Base-by-base conservation (phyloP, 208 protist species). In the Leishmania tropica region DNA sequence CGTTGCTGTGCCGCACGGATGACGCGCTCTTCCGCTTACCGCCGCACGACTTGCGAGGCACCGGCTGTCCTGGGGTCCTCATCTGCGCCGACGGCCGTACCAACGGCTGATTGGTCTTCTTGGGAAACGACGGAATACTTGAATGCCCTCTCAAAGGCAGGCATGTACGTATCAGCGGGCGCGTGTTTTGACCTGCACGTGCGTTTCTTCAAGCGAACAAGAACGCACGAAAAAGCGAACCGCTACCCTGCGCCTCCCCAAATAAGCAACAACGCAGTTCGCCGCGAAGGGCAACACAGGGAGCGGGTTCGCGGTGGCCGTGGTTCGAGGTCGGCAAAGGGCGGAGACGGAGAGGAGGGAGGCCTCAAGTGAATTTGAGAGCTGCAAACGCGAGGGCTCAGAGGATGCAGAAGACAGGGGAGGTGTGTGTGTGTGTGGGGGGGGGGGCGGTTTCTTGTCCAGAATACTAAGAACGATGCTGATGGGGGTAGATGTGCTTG, bases 151-250 rank as follows among this genome's bases (percentile, higher is more conserved):
- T 54, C 45, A 53, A n/a, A 74, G 42, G 45, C 8, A 53, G 28
- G 10, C 28, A 3, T 45, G 37, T 1, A 47, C 67, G 67, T 28
- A 11, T 28, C 35, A 28, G 24, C 24, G 40, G 31, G 21, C 19
- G 11, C n/a, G 62, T n/a, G 62, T 3, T 11, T 48, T 48, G 45
- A 48, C 45, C 11, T 10, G 8, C 19, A 0, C 37, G 64, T 70
- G 35, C 21, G 35, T 70, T 53, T 65, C 64, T 47, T 19, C 76
- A 75, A 48, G 37, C 45, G 8, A 48, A 11, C 45, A 83, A 54
- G 17, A 58, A 77, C 72, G 42, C 42, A 83, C n/a, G 74, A 79
- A 47, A 68, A 28, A 17, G 21, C 58, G 58, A 15, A 35, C 28
- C 28, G 58, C 58, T 10, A 11, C 24, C 10, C 15, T 13, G 31